Evolutionary conservation across 2,329 filamentous ascomycete species (phyloP), one percentile per base, ranked within the genome.

Genomic region (Sphaceloma murrayae): DNA sequence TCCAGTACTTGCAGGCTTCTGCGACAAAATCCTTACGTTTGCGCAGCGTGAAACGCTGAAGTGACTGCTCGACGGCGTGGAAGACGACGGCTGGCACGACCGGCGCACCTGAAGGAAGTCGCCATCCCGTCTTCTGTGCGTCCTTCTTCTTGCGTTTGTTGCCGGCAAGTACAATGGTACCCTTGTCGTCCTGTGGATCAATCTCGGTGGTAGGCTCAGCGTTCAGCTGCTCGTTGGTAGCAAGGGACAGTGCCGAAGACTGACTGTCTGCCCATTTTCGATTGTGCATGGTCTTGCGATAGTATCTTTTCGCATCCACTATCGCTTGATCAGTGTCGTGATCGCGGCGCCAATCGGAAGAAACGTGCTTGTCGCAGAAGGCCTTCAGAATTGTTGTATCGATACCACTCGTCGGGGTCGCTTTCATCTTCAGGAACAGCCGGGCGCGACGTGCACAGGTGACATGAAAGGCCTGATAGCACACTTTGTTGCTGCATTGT

Each of bases 1-100:
- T 96, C 91, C 91, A 98, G 64, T 96, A 98, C 54, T 86, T 87
- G 66, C 89, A 96, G 2, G 85, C 85, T 62, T 95, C 89, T 46
- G 86, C 82, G 2, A 93, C 80, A 60, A 86, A 98, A 49, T 95
- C 88, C 58, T 93, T 94, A 43, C 87, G 78, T 59, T 91, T 93
- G 21, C 82, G 78, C 26, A 85, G 72, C n/a, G 77, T 77, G 60
- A 96, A 96, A 36, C 85, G 79, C 50, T 81, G 77, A 24, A 98
- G 72, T 0, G 88, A 85, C 33, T 77, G 77, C 54, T 94, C 85
- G 16, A 98, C 86, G 19, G 82, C 80, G 52, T 89, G 83, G 49
- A 87, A 87, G 2, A 96, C 82, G 2, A 84, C 80, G 52, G 88
- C 81, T 0, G 91, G 91, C 36, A 98, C 89, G 5, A 98, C 85